A percentile compares a stretch with the other conserved stretches of the same genome.
Conservation (phyloP, 257 asterid genomes). For the Forsythia viridissima region DNA sequence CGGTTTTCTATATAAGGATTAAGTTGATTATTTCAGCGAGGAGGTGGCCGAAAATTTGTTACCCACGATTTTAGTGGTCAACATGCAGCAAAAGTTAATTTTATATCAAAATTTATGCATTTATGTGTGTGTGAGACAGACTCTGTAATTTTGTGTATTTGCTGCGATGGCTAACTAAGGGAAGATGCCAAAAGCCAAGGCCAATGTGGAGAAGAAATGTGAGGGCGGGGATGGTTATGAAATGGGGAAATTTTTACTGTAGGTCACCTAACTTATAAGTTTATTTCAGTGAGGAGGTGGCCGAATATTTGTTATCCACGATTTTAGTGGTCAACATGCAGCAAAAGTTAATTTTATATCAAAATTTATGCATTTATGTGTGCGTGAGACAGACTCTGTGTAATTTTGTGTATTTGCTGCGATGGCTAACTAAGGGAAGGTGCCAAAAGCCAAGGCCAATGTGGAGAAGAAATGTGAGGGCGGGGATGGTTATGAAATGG, state of each 20-base stretch:
- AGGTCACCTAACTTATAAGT: too few species aligned
- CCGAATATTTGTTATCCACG: too few species aligned
- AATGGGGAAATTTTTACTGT: too few species aligned
- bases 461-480: not conserved
- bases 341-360: not conserved
- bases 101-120: not conserved
- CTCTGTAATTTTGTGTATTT: not conserved
- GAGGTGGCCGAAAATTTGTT: too few species aligned
- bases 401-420: not conserved
- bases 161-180: not conserved
- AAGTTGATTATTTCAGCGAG: too few species aligned
- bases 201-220: not conserved
- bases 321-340: not conserved
- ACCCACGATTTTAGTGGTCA: too few species aligned
- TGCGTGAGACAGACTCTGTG: too few species aligned
- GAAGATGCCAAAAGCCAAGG: not conserved
- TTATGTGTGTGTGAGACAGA: not conserved
- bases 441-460: not conserved
- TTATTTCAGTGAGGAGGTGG: too few species aligned
- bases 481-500: not conserved
- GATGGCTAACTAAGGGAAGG: not conserved
- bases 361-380: not conserved
- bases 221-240: not conserved
- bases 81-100: not conserved
- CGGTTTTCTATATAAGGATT: too few species aligned